Percentiles rank a stretch among this genome's conserved stretches.
Evolutionary conservation across 2,329 filamentous ascomycete genomes (phyloP).

Genomic region (Aspergillus novofumigatus): DNA sequence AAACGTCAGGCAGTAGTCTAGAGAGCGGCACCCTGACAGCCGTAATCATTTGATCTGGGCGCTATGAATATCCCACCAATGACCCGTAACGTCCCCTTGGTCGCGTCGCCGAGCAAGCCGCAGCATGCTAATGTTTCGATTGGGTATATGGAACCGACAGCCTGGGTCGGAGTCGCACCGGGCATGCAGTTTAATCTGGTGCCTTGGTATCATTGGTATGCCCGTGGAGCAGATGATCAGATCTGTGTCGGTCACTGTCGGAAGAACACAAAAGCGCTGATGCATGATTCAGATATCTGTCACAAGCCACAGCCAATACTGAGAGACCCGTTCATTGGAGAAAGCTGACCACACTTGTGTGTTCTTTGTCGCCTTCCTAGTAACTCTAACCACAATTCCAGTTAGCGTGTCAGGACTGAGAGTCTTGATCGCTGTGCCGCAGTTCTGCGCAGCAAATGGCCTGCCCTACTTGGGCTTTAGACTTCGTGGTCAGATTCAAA

Average conservation of each 20-base stretch:
- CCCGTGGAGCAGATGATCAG: not conserved
- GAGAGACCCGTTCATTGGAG: not conserved
- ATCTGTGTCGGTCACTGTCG: not conserved
- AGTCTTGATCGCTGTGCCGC: not conserved
- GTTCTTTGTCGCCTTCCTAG: not conserved
- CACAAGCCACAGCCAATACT: not conserved
- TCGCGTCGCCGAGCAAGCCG: not conserved
- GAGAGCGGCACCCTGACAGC: not conserved
- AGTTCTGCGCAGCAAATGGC: not conserved
- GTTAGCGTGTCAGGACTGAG: not conserved
- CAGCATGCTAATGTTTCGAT: slow-evolving; percentile 2
- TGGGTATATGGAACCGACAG: slow-evolving; percentile 10
- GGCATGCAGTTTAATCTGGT: slow-evolving; percentile 4
- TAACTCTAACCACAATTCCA: not conserved
- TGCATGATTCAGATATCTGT: not conserved
- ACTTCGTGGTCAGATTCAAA: not conserved
- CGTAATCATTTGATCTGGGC: not conserved
- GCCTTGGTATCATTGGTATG: not conserved
- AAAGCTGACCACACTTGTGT: too few relatives aligned
- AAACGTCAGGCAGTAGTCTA: not conserved
- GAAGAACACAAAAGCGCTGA: not conserved
- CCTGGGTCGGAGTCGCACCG: slow-evolving; percentile 13
- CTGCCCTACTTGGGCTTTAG: not conserved
- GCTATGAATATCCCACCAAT: not conserved
- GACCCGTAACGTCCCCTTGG: not conserved